Evolutionary conservation across 768 basidiomycete species (phyloP).

Genomic region (Roridomyces roridus): DNA sequence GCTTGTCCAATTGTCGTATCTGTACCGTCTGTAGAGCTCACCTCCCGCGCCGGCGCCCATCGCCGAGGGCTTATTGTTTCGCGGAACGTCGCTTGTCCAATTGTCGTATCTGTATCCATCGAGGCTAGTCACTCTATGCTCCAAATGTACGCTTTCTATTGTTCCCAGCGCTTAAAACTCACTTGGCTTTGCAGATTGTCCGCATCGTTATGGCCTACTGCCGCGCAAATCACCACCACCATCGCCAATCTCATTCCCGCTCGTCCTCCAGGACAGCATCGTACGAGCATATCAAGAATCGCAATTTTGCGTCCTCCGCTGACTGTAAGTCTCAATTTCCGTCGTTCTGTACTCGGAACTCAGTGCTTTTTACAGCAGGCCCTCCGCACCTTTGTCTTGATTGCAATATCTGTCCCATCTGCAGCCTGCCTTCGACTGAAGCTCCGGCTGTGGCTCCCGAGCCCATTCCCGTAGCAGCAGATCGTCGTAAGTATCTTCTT

Average conservation of each 20-base stretch:
- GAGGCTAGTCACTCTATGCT: not conserved
- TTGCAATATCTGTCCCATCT: slow-evolving; percentile 4
- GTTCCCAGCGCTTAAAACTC: not conserved
- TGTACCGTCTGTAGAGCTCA: not conserved
- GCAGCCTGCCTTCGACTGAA: not conserved
- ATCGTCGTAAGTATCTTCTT: not conserved
- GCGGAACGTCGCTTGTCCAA: not conserved
- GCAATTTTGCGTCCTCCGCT: not conserved
- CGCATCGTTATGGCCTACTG: not conserved
- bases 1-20: not conserved
- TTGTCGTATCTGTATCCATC: not conserved
- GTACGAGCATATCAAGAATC: not conserved
- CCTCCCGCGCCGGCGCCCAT: not conserved
- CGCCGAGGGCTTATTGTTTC: not conserved
- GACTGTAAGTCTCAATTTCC: not conserved
- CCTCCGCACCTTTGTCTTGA: not conserved
- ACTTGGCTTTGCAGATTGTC: not conserved
- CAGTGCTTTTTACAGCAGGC: not conserved
- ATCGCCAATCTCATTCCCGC: not conserved
- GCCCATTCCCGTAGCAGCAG: not conserved
- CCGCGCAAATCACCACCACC: not conserved
- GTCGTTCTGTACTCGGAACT: not conserved
- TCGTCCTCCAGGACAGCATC: not conserved
- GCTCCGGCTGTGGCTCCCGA: not conserved
- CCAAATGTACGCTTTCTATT: not conserved